Percentiles rank a stretch among this genome's conserved stretches.
These are phyloP conservation scores for Globisporangium cylindrosporum DNA, from an alignment of 352 stramenopile species.

Conservation along the genomic window DNA sequence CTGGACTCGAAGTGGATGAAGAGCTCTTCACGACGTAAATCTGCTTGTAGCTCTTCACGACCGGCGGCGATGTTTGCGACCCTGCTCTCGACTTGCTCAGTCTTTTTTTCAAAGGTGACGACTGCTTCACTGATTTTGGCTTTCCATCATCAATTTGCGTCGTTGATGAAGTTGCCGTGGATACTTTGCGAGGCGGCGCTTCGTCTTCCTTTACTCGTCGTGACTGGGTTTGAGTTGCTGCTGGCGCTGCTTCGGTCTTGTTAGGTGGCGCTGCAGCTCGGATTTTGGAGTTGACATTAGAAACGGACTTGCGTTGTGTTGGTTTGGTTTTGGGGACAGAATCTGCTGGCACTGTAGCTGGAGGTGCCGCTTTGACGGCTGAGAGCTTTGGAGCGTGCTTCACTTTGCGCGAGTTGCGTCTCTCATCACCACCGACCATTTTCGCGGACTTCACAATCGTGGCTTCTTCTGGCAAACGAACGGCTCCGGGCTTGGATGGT, in stretches of 20 bases:
- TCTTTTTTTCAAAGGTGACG: conserved; percentile 5
- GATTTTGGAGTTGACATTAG: not conserved
- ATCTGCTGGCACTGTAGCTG: not conserved
- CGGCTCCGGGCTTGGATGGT: not conserved
- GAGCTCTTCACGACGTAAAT: conserved; percentile 31
- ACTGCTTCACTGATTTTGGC: not conserved
- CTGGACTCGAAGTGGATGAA: not conserved
- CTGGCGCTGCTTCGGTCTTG: not conserved
- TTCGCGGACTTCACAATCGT: not conserved
- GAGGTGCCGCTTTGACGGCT: not conserved
- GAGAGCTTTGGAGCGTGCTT: not conserved
- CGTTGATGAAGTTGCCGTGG: not conserved
- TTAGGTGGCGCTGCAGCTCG: not conserved
- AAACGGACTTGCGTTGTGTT: not conserved
- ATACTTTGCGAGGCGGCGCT: not conserved
- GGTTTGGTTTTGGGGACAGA: not conserved
- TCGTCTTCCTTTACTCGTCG: not conserved
- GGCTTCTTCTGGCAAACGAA: not conserved
- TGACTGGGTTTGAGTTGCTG: not conserved
- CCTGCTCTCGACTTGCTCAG: conserved; percentile 11
- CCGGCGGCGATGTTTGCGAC: not conserved
- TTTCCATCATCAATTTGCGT: not conserved
- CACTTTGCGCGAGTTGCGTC: not conserved
- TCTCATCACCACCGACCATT: not conserved
- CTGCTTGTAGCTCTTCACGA: conserved; percentile 22